A percentile compares a stretch with the other conserved stretches of the same genome.
Conservation (phyloP, 2,329 filamentous ascomycete genomes). For the Exophiala sp. region DNA sequence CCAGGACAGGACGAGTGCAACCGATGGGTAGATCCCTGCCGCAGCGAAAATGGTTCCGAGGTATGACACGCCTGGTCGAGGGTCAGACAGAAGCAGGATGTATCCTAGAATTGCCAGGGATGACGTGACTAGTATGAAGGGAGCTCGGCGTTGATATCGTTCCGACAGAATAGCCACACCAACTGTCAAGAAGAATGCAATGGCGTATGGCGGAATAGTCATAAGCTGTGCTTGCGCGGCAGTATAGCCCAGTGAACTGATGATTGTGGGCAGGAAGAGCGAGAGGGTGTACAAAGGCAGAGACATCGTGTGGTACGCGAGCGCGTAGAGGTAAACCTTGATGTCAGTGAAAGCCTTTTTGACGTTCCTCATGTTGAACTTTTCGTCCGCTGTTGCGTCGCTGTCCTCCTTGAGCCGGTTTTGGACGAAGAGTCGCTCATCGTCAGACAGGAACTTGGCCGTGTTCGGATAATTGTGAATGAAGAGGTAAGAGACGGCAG, state of each 20-base stretch:
- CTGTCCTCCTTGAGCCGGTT: slow-evolving; percentile 64
- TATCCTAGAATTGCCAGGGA: slow-evolving; percentile 61
- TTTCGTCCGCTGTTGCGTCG: slow-evolving; percentile 66
- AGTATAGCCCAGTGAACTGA: slow-evolving; percentile 42
- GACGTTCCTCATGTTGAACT: slow-evolving; percentile 67
- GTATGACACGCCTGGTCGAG: slow-evolving; percentile 57
- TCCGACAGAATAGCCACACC: slow-evolving; percentile 60
- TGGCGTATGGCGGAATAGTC: slow-evolving; percentile 62
- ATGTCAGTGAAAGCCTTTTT: slow-evolving; percentile 61
- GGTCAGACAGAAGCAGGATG: slow-evolving; percentile 55
- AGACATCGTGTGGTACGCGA: slow-evolving; percentile 70
- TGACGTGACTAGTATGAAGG: slow-evolving; percentile 61
- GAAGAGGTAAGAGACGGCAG: slow-evolving; percentile 38
- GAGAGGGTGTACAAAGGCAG: slow-evolving; percentile 50
- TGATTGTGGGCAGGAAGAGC: slow-evolving; percentile 42
- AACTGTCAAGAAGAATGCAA: slow-evolving; percentile 60
- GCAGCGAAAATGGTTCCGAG: slow-evolving; percentile 61
- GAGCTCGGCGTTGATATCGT: slow-evolving; percentile 53
- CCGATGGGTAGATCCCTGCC: slow-evolving; percentile 63
- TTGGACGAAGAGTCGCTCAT: slow-evolving; percentile 59
- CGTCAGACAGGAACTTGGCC: slow-evolving; percentile 38
- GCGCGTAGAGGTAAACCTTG: slow-evolving; percentile 69
- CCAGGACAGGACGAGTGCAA: slow-evolving; percentile 59
- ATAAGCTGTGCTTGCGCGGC: slow-evolving; percentile 49
- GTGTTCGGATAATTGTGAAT: slow-evolving; percentile 43